Evolutionary conservation across 2,329 filamentous ascomycete species (phyloP), one percentile per base, ranked within the genome.

Genomic region (Aureobasidium mangrovei): DNA sequence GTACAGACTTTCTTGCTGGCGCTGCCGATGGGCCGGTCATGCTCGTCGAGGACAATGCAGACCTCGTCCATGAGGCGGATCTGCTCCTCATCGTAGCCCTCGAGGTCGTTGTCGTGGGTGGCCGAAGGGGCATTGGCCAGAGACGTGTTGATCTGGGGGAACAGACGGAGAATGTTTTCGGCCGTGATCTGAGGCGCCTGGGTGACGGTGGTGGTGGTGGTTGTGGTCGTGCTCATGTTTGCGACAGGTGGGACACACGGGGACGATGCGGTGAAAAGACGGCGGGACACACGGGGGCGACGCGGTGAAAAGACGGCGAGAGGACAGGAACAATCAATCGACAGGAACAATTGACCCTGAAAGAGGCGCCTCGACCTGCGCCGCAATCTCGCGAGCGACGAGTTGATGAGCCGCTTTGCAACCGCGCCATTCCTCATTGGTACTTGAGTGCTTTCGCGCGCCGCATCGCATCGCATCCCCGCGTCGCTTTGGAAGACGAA

Each of bases 1-100:
- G 62, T 74, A 95, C 93, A 98, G 54, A 89, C 82, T 77, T 98
- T 98, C 81, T 98, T 97, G 83, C 88, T 95, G 49, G 89, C 91
- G 62, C 89, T 95, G 59, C 93, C 93, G 70, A 98, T 95, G 31
- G 91, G 91, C 64, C 82, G 77, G 70, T 97, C 93, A 65, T 97
- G 81, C 64, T 95, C 84, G 71, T 97, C 91, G 44, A 94, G 76
- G 18, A 98, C 93, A 69, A 98, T 97, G 79, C 93, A 98, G 47
- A 96, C 86, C 76, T 97, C 93, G 66, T 98, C 91, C 93, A 98
- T 98, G 65, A 98, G 75, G 48, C 91, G 85, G 65, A 96, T 95
- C 75, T 98, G 93, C 77, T 97, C 91, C 70, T 88, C 91, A 75
- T 97, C 91, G 75, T 97, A 94, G 49, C 91, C 93, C 55, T 85